phyloP scores from a whole-genome alignment of 2,329 filamentous ascomycete species.

The Colletotrichum sp. region DNA sequence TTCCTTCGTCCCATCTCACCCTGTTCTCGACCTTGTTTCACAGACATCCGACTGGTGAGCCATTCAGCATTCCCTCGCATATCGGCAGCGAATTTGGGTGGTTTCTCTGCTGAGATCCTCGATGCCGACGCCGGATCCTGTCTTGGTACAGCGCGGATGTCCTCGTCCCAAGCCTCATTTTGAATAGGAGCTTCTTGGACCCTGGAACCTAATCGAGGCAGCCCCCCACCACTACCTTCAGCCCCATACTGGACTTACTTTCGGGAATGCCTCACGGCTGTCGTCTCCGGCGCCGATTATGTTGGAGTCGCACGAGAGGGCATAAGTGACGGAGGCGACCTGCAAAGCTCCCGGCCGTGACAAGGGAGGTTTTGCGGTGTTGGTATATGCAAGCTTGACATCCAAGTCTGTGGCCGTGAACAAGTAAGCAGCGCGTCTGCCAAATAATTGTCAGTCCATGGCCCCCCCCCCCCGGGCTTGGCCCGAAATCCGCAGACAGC shows the following conservation, averaged over 20 bases:
- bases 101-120: neutral
- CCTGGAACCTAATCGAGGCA: neutral
- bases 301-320: neutral
- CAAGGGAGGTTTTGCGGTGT: neutral
- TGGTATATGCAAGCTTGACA: neutral
- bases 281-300: neutral
- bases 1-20: slow-evolving; percentile 4
- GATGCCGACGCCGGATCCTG: neutral
- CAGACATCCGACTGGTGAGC: neutral
- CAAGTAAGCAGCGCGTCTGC: neutral
- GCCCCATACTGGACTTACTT: neutral
- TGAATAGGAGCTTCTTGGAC: neutral
- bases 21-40: slow-evolving; percentile 2
- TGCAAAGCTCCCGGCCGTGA: neutral
- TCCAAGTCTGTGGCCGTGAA: neutral
- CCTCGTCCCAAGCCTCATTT: neutral
- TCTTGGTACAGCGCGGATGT: neutral
- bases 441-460: neutral
- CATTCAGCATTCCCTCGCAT: neutral
- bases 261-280: neutral
- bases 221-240: neutral
- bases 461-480: neutral
- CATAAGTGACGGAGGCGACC: neutral
- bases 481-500: neutral
- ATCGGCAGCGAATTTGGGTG: neutral